These are phyloP conservation scores for Claviceps purpurea DNA, from an alignment of 2,329 filamentous ascomycete species.

Conservation along the genomic window DNA sequence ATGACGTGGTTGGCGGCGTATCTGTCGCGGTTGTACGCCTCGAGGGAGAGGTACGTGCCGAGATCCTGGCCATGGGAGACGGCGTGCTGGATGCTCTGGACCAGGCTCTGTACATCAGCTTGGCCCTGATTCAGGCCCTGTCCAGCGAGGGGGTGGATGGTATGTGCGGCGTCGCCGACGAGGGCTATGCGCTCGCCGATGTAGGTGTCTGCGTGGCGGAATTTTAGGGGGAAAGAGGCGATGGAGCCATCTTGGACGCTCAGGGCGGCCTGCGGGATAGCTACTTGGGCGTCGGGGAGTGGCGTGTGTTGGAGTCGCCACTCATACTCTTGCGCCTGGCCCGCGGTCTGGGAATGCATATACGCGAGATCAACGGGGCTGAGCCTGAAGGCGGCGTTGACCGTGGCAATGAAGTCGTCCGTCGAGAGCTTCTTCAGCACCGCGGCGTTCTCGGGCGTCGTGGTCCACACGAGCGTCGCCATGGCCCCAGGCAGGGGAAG, in stretches of 20 bases:
- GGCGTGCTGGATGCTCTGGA: constrained; percentile 59
- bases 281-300: constrained; percentile 29
- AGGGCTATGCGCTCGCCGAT: constrained; percentile 81
- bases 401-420: constrained; percentile 67
- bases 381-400: constrained; percentile 88
- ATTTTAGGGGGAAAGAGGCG: constrained; percentile 79
- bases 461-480: constrained; percentile 89
- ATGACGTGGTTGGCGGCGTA: constrained; percentile 73
- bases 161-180: constrained; percentile 89
- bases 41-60: constrained; percentile 63
- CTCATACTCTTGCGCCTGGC: constrained; percentile 60
- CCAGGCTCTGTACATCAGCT: constrained; percentile 71
- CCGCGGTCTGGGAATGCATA: constrained; percentile 51
- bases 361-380: constrained; percentile 67
- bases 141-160: constrained; percentile 84
- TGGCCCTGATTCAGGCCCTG: constrained; percentile 92
- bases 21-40: constrained; percentile 66
- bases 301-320: constrained; percentile 69
- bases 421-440: constrained; percentile 62
- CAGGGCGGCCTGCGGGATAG: constrained; percentile 52
- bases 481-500: constrained; percentile 74
- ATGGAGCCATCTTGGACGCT: constrained; percentile 66
- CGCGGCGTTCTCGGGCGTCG: constrained; percentile 65
- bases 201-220: constrained; percentile 92
- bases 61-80: constrained; percentile 79